Evolutionary conservation across 805 yeast species (phyloP).

Genomic region (Ascoidea asiatica): DNA sequence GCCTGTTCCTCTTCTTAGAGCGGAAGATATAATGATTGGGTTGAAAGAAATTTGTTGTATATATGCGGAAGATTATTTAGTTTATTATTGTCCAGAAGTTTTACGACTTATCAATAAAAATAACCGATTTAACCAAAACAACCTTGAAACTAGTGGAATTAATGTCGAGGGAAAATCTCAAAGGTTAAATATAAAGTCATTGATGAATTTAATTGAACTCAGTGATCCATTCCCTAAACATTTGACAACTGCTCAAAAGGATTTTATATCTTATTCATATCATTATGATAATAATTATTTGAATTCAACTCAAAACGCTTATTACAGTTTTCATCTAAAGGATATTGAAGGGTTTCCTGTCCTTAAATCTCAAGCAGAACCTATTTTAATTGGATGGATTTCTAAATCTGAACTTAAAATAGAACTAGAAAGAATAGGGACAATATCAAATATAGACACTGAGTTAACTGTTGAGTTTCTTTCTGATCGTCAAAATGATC

Average conservation of each 20-base stretch:
- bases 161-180: constrained; percentile 4
- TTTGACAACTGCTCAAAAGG: not conserved
- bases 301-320: constrained; percentile 1
- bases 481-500: not conserved
- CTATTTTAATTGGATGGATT: constrained; percentile 28
- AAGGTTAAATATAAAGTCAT: constrained; percentile 15
- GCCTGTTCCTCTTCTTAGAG: constrained; percentile 24
- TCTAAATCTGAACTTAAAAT: constrained; percentile 22
- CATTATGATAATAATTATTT: not conserved
- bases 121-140: not conserved
- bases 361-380: constrained; percentile 21
- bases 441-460: constrained; percentile 2
- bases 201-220: constrained; percentile 12
- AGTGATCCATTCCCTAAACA: not conserved
- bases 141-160: not conserved
- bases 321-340: constrained; percentile 18
- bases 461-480: constrained; percentile 4
- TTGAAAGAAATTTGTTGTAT: constrained; percentile 17
- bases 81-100: not conserved
- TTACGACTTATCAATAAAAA: not conserved
- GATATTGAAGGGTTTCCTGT: constrained; percentile 22
- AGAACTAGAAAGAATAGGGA: constrained; percentile 14
- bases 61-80: constrained; percentile 18
- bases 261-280: not conserved
- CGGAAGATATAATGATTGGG: constrained; percentile 22